Evolutionary conservation across 2,329 filamentous ascomycete genomes (phyloP).

Genomic region (Ceratocystis smalleyi): DNA sequence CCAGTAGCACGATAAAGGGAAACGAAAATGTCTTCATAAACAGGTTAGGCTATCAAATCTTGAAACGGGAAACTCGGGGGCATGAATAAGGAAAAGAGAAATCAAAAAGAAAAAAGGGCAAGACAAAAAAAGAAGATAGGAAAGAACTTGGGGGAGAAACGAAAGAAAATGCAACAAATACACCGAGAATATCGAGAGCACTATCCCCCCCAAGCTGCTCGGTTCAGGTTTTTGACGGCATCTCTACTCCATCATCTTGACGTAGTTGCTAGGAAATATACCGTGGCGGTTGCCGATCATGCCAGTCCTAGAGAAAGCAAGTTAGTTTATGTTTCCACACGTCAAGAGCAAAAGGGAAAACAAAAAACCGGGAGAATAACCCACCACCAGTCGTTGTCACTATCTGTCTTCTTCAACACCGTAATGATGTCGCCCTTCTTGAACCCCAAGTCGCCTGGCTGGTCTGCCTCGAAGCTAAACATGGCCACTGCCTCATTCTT

Average conservation of each 20-base stretch:
- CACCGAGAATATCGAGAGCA: too few relatives aligned
- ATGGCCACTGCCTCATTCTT: conserved; percentile 78
- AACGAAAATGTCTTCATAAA: neutral
- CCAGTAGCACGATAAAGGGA: neutral
- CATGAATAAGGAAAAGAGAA: neutral
- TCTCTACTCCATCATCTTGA: conserved; percentile 44
- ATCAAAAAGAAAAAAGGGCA: conserved; percentile 14
- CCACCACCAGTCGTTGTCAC: conserved; percentile 86
- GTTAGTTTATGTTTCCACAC: conserved; percentile 14
- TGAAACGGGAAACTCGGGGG: neutral
- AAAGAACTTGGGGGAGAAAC: neutral
- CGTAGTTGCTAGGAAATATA: conserved; percentile 79
- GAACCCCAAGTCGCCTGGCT: conserved; percentile 82
- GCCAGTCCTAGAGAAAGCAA: conserved; percentile 50
- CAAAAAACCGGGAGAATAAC: conserved; percentile 22
- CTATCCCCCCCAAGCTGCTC: neutral
- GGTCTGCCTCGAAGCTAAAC: conserved; percentile 88
- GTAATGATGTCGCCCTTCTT: conserved; percentile 97
- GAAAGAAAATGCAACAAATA: neutral
- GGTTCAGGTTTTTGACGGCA: neutral
- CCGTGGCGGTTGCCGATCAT: conserved; percentile 71
- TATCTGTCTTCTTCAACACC: conserved; percentile 86
- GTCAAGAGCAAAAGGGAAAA: neutral
- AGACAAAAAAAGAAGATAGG: conserved; percentile 3
- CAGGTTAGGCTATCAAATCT: too few relatives aligned